Base-by-base conservation (phyloP, 345 rosid genomes). In the Populus alba region DNA sequence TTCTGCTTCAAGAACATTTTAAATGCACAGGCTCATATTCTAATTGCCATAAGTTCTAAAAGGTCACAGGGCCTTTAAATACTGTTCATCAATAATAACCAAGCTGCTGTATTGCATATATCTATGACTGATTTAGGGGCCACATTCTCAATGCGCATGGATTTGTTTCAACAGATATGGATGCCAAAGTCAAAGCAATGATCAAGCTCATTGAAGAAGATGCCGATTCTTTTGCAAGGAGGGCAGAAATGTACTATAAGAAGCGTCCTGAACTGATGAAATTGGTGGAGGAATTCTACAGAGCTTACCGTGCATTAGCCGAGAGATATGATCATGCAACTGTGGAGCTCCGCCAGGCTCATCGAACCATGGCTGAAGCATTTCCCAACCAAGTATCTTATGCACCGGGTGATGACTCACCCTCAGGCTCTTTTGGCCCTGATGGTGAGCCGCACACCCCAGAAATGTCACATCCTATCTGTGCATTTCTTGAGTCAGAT, bases 271-370 rank as follows among this genome's bases (percentile, higher is more conserved):
- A 96, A 77, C 83, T 92, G 65, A 83, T 91, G 70, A 79, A 90
- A 49, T 87, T 87, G 69, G 94, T 94, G 0, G 98, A 92, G 78
- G 97, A 91, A 38, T 94, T 94, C 77, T 92, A 92, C 81, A 87
- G 95, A 66, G 89, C 88, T 87, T 96, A 96, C 72, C 92, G 92
- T 57, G 87, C 96, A 49, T 79, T 95, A 69, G 98, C 98, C 0
- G 96, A 93, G 87, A 92, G 98, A 68, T 93, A 95, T 82, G 97
- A 93, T 87, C 91, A 90, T 72, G 86, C 92, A 67, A 89, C 89
- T 0, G 94, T 88, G 51, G 98, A 93, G 75, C 85, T 82, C 43
- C 85, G 82, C 17, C 85, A 82, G 51, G 85, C 85, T 39, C 85
- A 82, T 45, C 85, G 85, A 57, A 82, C 85, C 23, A 78, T 82